These are phyloP conservation scores for Rhizophora mangle DNA, from an alignment of 345 rosid genomes.

Conservation along the genomic window DNA sequence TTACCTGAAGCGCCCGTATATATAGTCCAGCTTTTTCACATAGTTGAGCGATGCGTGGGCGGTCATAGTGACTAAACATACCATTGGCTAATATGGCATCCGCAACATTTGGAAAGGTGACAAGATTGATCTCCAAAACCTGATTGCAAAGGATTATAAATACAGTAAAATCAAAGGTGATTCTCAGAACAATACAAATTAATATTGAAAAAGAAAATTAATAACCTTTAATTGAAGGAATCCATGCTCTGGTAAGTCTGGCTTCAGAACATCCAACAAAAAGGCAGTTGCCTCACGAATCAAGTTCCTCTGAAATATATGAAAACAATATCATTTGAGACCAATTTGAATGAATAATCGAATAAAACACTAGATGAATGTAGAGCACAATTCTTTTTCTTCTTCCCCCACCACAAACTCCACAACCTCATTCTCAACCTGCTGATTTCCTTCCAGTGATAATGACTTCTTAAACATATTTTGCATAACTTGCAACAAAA, in stretches of 20 bases:
- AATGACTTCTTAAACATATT: neutral
- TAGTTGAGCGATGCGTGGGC: constrained; percentile 24
- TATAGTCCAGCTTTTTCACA: constrained; percentile 29
- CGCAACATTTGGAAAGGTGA: constrained; percentile 29
- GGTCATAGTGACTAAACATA: constrained; percentile 31
- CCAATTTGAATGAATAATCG: too few species aligned
- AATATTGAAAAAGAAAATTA: constrained; percentile 3
- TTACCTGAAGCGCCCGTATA: constrained; percentile 26
- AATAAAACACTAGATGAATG: too few species aligned
- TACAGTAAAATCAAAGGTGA: constrained; percentile 2
- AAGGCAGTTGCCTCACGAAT: constrained; percentile 96
- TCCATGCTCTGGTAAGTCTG: constrained; percentile 87
- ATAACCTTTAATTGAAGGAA: constrained; percentile 81
- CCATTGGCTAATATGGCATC: constrained; percentile 31
- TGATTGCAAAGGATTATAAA: neutral
- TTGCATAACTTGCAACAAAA: neutral
- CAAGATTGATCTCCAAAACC: constrained; percentile 31
- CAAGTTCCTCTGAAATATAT: constrained; percentile 65
- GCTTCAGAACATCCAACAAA: constrained; percentile 85
- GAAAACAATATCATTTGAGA: neutral
- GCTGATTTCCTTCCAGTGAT: neutral
- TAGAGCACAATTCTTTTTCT: too few species aligned
- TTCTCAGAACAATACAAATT: neutral
- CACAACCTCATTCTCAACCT: too few species aligned
- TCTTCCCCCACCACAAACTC: too few species aligned